A percentile compares a stretch with the other conserved stretches of the same genome.
Conservation (phyloP, 2,329 filamentous ascomycete species). For the Beauveria pseudobassiana region DNA sequence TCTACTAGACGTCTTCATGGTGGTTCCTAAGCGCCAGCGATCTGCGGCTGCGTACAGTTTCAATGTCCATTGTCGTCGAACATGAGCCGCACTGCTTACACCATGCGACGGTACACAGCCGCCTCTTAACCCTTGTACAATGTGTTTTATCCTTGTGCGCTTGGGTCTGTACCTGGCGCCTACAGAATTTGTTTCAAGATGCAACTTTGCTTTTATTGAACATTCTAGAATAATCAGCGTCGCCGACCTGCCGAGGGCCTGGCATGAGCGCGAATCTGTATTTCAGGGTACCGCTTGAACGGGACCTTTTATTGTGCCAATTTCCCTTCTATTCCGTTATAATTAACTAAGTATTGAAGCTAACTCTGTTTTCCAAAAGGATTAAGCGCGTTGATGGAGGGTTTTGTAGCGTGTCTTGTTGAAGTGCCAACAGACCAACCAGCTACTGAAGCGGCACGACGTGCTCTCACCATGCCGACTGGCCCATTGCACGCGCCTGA, state of each 20-base stretch:
- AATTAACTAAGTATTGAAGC: no score
- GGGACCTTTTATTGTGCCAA: no score
- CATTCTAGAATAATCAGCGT: background rate
- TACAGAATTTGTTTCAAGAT: background rate
- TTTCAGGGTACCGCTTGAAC: no score
- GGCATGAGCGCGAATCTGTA: background rate
- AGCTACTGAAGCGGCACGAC: no score
- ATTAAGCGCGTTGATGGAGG: no score
- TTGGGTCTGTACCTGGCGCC: background rate
- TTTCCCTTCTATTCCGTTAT: no score
- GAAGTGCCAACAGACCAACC: no score
- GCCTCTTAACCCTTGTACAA: background rate
- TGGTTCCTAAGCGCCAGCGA: background rate
- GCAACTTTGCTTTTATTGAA: background rate
- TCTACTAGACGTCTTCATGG: background rate
- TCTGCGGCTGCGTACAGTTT: background rate
- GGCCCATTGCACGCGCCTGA: no score
- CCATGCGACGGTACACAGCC: conserved; percentile 2
- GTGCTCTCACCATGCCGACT: no score
- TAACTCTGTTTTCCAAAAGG: no score
- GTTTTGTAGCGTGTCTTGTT: no score
- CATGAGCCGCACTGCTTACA: background rate
- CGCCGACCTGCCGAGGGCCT: no score
- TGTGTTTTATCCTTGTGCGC: background rate
- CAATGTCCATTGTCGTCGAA: background rate